Base-by-base conservation (phyloP, 768 basidiomycete genomes). In the Suillus subaureus region DNA sequence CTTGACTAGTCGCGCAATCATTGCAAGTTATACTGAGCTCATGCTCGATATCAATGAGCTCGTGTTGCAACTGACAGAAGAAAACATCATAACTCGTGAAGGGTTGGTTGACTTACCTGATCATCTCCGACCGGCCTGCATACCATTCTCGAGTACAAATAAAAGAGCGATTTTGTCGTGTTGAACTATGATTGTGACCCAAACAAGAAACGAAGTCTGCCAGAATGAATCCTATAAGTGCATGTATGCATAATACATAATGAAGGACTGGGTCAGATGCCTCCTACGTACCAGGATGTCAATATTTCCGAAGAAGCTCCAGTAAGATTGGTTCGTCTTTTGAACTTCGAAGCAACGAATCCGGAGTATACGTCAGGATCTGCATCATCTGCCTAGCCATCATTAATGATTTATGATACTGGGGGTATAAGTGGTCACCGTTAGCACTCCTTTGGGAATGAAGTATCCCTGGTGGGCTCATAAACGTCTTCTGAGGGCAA, bases 401-500 rank as follows among this genome's bases (percentile, higher is more conserved):
- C 40, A 64, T 31, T 42, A 56, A 31, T 64, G 42, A 45, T 39
- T 56, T 37, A 21, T 33, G 35, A 47, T 13, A 31, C 33, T 55
- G 9, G 54, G 12, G 21, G 33, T 33, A 21, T 6, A 55, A 12
- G 21, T 33, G 18, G 31, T 15, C 33, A 55, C 80, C 9, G 79
- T 67, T 21, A 78, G 70, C 9, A 79, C 73, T 2, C 76, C 76
- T 64, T 75, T 76, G 2, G 77, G 76, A 39, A 79, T 68, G 43
- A 65, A 64, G 64, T 75, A 78, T 6, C 78, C 76, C 26, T 71
- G 70, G 55, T 79, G 75, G 35, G 56, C n/a, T 70, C 21, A 60
- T 33, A 37, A 47, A 73, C 71, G 51, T 77, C 77, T 15, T 78
- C 77, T 4, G 63, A 62, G 64, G 74, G 73, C 43, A 75, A 52